Base-by-base conservation (phyloP, 768 basidiomycete species). In the Kwoniella europaea region DNA sequence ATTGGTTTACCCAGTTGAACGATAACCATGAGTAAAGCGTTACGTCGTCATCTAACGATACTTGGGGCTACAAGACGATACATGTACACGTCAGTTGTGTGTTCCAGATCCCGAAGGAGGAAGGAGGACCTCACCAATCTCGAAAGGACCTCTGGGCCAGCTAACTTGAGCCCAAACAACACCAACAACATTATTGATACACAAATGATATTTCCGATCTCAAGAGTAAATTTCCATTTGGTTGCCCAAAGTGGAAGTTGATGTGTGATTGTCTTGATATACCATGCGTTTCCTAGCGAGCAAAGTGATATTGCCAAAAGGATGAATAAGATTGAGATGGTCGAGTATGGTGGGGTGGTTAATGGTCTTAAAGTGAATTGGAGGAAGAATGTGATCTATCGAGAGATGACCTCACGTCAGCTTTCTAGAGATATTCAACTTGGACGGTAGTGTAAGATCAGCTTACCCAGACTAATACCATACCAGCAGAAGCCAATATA, bases 401-500 rank as follows among this genome's bases (percentile, higher is more conserved):
- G 35, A 24, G 79, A 75, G 63, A 72, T 74, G 0, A 76, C 4
- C 75, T 78, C 44, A n/a, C 42, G 22, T 61, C 55, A 73, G 58
- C 22, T 60, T 15, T 35, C 35, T 35, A 7, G 1, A 35, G 35
- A 35, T 35, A 35, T 35, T 35, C 54, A 20, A 10, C 6, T 35
- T 27, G 13, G 35, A 69, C 13, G 9, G 46, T 65, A 42, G 43
- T 9, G 9, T 27, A 22, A 29, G 29, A 27, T 44, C 10, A 16
- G 68, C 82, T 71, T 62, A 83, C 82, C 82, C 82, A 83, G 20
- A 81, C 77, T 1, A 77, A 4, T 12, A 76, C 68, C 73, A 77
- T 79, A 20, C 72, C 71, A 13, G 72, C 72, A 0, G 76, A 62
- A 1, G 74, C 70, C 46, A 79, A 50, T 0, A 79, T 69, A 60